Conservation (phyloP, 1,284 basidiomycete species). For the Puccinia hordei region DNA sequence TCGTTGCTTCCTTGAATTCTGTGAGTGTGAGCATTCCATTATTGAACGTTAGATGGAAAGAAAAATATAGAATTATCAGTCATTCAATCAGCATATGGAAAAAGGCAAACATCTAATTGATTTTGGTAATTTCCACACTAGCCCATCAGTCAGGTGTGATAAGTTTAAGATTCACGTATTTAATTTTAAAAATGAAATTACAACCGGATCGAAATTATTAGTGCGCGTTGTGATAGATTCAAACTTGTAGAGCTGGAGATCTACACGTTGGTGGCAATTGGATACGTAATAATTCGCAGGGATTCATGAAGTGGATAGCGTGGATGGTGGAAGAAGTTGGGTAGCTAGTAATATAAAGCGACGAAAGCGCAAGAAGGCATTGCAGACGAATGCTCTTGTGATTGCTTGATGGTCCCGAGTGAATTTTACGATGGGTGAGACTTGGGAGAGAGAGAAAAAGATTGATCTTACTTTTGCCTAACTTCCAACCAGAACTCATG, state of each 20-base stretch:
- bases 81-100: neutral
- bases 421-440: neutral
- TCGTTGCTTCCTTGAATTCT: conserved; percentile 32
- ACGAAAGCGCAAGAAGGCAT: neutral
- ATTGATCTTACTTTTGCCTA: conserved; percentile 33
- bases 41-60: neutral
- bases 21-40: neutral
- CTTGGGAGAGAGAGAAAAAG: neutral
- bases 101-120: neutral
- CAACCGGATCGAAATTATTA: too few species aligned
- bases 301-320: too few species aligned
- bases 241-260: too few species aligned
- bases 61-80: neutral
- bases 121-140: neutral
- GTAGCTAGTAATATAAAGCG: too few species aligned
- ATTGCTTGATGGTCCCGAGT: neutral
- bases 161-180: too few species aligned
- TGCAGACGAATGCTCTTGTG: neutral
- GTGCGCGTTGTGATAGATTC: too few species aligned
- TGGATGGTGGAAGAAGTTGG: too few species aligned
- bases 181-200: too few species aligned
- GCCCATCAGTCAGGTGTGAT: neutral
- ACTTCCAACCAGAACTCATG: conserved; percentile 38
- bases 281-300: neutral
- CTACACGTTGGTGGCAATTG: too few species aligned